Conservation (phyloP, 805 yeast genomes). For the Starmerella etchellsii region DNA sequence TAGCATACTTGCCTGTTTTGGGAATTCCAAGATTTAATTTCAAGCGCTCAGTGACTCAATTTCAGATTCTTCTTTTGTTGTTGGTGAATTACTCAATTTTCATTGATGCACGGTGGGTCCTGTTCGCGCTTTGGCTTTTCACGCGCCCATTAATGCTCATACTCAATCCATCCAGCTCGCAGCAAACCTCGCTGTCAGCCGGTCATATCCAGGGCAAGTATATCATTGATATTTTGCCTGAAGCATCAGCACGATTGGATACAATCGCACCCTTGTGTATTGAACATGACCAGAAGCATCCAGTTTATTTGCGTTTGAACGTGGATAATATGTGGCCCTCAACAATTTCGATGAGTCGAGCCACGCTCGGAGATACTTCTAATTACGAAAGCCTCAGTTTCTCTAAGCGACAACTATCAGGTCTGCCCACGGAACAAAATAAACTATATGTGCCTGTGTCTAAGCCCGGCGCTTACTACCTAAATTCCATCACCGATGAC, state of each 20-base stretch:
- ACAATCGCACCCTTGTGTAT: conserved; percentile 46
- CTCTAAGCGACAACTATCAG: conserved; percentile 43
- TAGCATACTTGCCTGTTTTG: conserved; percentile 60
- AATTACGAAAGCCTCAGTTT: conserved; percentile 32
- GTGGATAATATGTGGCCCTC: conserved; percentile 68
- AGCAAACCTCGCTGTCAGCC: not conserved
- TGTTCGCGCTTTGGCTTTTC: conserved; percentile 10
- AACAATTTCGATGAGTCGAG: conserved; percentile 41
- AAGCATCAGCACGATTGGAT: conserved; percentile 71
- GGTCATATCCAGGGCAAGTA: conserved; percentile 47
- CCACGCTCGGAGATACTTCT: conserved; percentile 5
- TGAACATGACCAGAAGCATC: conserved; percentile 1
- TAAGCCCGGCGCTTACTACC: conserved; percentile 65
- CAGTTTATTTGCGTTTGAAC: conserved; percentile 51
- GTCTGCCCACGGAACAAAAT: conserved; percentile 15
- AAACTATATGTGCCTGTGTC: conserved; percentile 47
- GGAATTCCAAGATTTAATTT: conserved; percentile 66
- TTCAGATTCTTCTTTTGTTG: conserved; percentile 38
- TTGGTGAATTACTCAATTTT: conserved; percentile 33
- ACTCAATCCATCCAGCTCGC: not conserved
- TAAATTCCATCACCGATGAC: conserved; percentile 53
- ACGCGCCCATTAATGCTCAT: conserved; percentile 3
- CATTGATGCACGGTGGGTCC: conserved; percentile 34
- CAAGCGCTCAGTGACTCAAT: conserved; percentile 40
- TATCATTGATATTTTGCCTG: conserved; percentile 79